Evolutionary conservation across 352 stramenopile genomes (phyloP).

Genomic region (Elongisporangium undulatum): DNA sequence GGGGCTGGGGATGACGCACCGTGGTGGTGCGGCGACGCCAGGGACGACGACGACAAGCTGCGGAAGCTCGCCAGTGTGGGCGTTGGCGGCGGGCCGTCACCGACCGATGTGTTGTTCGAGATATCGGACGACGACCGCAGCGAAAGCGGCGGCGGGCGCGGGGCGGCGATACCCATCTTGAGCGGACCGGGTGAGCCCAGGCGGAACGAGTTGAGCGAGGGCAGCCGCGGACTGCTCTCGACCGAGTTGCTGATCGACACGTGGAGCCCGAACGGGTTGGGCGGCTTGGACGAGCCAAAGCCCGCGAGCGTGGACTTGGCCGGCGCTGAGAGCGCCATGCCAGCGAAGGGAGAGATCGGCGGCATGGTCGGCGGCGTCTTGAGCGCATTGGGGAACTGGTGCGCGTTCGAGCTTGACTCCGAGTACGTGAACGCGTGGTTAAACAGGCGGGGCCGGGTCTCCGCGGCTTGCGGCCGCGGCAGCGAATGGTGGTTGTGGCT

Average conservation of each 20-base stretch:
- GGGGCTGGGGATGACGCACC: constrained; percentile 17
- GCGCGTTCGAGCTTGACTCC: constrained; percentile 33
- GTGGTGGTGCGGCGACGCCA: constrained; percentile 27
- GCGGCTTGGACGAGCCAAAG: constrained; percentile 19
- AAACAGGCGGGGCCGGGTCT: constrained; percentile 20
- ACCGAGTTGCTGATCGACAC: constrained; percentile 25
- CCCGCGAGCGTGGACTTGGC: constrained; percentile 30
- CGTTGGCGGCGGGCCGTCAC: constrained; percentile 17
- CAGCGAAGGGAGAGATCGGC: constrained; percentile 66
- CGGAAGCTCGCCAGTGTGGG: constrained; percentile 12
- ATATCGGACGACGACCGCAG: constrained; percentile 52
- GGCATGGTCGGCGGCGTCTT: constrained; percentile 49
- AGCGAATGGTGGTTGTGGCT: constrained; percentile 27
- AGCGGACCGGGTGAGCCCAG: constrained; percentile 56
- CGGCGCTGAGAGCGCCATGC: constrained; percentile 63
- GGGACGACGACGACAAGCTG: constrained; percentile 34
- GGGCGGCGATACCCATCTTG: constrained; percentile 55
- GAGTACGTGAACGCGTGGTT: constrained; percentile 64
- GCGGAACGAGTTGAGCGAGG: constrained; percentile 67
- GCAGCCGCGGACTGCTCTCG: constrained; percentile 61
- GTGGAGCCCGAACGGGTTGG: constrained; percentile 46
- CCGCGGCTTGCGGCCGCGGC: constrained; percentile 17
- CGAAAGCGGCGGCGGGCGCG: constrained; percentile 45
- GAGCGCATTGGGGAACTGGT: constrained; percentile 22
- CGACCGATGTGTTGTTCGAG: constrained; percentile 31